Base-by-base conservation (phyloP, 176 grass and related monocot genomes). In the Olyra latifolia region DNA sequence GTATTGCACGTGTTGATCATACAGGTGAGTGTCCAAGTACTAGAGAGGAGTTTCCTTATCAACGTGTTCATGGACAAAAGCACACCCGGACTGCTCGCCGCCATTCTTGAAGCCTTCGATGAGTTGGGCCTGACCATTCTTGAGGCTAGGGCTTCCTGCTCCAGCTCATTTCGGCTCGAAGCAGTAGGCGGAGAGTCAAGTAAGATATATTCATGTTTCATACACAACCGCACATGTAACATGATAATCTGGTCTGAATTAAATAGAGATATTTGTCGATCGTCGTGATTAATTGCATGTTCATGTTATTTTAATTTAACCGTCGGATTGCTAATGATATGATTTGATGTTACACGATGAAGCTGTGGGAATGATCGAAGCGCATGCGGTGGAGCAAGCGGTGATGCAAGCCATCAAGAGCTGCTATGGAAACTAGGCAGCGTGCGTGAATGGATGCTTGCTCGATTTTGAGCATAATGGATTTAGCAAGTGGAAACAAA, bases 61-160 rank as follows among this genome's bases (percentile, higher is more conserved):
- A 89, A 87, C 32, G 92, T 91, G 62, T 86, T 91, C 57, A 79
- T 80, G 75, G 53, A 89, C 44, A 82, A 85, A 49, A 89, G 61
- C 83, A 81, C 42, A 24, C 87, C 89, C 8, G 87, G 87, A 39
- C 49, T 94, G 35, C 83, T 94, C 38, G 67, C 80, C 27, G 70
- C 89, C 24, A 84, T 94, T 79, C 81, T 94, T 19, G 62, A 87
- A 75, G 89, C 87, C 20, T 91, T 94, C 53, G 92, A 94, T 9
- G 80, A 85, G 47, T 27, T 94, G 20, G 84, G 89, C 8, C 92
- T 94, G 46, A 80, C 71, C 49, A 76, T 94, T 23, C 43, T 87
- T 60, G 83, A 94, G 71, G 89, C 81, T 23, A 89, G 84, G 62
- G 92, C 87, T 72, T 89, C 89, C 24, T 94, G 92, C 19, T 13